Conservation (phyloP, 192 early-diverging fungal genomes). For the Linnemannia schmuckeri region DNA sequence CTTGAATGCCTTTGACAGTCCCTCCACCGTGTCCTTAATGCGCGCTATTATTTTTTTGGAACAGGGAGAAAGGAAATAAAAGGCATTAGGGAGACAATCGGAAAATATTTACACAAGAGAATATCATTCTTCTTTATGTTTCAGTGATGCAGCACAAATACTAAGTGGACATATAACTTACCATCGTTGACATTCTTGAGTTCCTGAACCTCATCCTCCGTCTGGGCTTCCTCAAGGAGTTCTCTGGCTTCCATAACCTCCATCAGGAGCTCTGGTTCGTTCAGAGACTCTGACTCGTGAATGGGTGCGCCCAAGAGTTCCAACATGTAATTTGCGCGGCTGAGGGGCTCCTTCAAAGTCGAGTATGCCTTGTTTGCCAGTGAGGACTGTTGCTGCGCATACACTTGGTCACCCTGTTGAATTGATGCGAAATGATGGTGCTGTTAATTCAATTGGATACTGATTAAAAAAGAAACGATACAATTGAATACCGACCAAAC, state of each 20-base stretch:
- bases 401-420: constrained; percentile 70
- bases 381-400: constrained; percentile 81
- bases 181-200: constrained; percentile 75
- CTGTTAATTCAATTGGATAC: neutral
- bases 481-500: too few species aligned
- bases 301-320: constrained; percentile 67
- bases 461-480: neutral
- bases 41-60: constrained; percentile 51
- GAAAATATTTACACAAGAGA: neutral
- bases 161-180: constrained; percentile 18
- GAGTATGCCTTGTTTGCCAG: constrained; percentile 92
- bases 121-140: neutral
- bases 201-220: constrained; percentile 71
- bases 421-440: neutral
- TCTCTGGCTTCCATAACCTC: constrained; percentile 87
- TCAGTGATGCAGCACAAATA: neutral
- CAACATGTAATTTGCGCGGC: constrained; percentile 86
- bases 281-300: constrained; percentile 72
- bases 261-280: constrained; percentile 83
- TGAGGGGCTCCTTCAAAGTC: constrained; percentile 82
- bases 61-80: neutral
- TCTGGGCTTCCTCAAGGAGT: constrained; percentile 76
- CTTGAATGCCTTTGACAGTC: constrained; percentile 69
- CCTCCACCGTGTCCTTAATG: constrained; percentile 58
- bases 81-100: neutral